Percentiles rank a stretch among this genome's conserved stretches.
phyloP scores from a whole-genome alignment of 2,329 filamentous ascomycete species.

The Intubia oerlemansii region DNA sequence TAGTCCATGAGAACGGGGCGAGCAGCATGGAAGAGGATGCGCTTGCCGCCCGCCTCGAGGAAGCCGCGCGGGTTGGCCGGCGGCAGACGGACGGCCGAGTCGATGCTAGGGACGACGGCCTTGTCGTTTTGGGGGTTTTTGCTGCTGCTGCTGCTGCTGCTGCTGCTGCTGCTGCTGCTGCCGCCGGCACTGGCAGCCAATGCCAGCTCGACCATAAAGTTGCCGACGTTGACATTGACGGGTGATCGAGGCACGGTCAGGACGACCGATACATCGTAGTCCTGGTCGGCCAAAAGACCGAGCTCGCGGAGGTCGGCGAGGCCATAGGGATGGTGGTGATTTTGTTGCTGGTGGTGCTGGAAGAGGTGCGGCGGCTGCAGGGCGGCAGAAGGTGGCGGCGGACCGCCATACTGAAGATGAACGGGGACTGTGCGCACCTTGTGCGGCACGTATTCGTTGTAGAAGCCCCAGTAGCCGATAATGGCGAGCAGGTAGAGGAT shows the following conservation, averaged over 20 bases:
- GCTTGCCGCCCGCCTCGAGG: conserved; percentile 14
- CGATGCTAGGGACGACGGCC: background rate
- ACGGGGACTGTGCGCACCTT: conserved; percentile 29
- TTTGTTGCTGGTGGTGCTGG: conserved; percentile 1
- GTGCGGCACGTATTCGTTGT: conserved; percentile 33
- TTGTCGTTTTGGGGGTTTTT: too few relatives aligned
- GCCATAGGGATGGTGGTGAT: conserved; percentile 26
- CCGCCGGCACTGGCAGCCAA: conserved; percentile 32
- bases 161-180: background rate
- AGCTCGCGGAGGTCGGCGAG: conserved; percentile 22
- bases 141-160: too few relatives aligned
- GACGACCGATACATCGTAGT: conserved; percentile 64
- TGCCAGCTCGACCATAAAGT: conserved; percentile 81
- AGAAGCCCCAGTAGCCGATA: conserved; percentile 29
- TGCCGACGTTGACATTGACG: conserved; percentile 55
- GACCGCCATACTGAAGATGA: conserved; percentile 35
- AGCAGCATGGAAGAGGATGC: conserved; percentile 39
- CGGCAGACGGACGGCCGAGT: conserved; percentile 11
- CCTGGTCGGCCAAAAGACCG: conserved; percentile 46
- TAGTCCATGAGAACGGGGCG: conserved; percentile 68
- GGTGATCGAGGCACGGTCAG: conserved; percentile 61
- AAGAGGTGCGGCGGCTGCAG: background rate
- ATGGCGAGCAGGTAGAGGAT: conserved; percentile 25
- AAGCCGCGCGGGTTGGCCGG: conserved; percentile 10
- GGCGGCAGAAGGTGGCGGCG: too few relatives aligned